Percentiles rank a stretch among this genome's conserved stretches.
Evolutionary conservation across 169 alveolate genomes (phyloP).

Genomic region (Blepharisma undulans): DNA sequence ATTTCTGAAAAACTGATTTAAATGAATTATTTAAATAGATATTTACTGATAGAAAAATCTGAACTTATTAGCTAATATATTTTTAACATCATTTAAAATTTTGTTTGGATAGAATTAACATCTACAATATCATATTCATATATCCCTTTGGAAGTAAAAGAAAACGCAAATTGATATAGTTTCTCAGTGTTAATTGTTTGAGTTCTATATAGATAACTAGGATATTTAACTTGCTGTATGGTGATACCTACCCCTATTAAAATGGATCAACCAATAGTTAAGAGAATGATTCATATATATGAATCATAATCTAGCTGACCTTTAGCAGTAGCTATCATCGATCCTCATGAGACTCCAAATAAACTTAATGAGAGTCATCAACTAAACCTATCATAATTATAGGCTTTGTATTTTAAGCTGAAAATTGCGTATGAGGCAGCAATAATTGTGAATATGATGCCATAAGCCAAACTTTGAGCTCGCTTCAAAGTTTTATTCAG

Average conservation of each 20-base stretch:
- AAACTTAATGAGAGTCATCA: background rate
- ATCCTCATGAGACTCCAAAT: background rate
- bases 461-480: background rate
- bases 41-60: too few relatives aligned
- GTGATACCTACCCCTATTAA: background rate
- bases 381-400: conserved; percentile 14
- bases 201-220: background rate
- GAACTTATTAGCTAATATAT: too few relatives aligned
- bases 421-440: background rate
- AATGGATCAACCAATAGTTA: background rate
- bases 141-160: background rate
- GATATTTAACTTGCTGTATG: background rate
- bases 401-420: background rate
- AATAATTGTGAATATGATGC: background rate
- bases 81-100: too few relatives aligned
- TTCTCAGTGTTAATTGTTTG: background rate
- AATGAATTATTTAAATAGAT: too few relatives aligned
- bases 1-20: too few relatives aligned
- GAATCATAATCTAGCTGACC: background rate
- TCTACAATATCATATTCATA: background rate
- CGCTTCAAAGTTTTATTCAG: background rate
- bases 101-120: too few relatives aligned
- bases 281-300: conserved; percentile 22
- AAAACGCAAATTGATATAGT: background rate
- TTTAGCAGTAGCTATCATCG: background rate